Conservation (phyloP, 2,329 filamentous ascomycete species). For the Coniochaeta ligniaria region DNA sequence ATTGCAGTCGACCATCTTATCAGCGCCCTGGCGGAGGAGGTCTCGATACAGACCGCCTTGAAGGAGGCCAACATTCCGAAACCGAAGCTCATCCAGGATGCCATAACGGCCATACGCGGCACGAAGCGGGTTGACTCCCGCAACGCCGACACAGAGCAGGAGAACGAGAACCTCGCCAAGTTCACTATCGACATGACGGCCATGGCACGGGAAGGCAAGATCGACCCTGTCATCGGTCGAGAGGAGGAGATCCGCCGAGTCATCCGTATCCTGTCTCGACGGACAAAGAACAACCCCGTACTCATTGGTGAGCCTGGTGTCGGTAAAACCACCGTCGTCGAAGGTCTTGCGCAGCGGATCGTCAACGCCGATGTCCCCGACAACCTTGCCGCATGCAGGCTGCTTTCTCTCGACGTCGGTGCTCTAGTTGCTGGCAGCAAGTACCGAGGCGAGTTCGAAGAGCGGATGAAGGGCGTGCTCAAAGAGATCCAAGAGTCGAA, state of each 20-base stretch:
- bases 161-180: slow-evolving; percentile 93
- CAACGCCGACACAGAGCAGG: slow-evolving; percentile 85
- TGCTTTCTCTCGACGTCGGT: slow-evolving; percentile 92
- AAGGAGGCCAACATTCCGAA: slow-evolving; percentile 89
- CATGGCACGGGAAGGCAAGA: slow-evolving; percentile 93
- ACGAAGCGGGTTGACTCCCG: slow-evolving; percentile 93
- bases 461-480: slow-evolving; percentile 97
- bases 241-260: slow-evolving; percentile 94
- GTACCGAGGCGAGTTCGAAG: slow-evolving; percentile 96
- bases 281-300: slow-evolving; percentile 98
- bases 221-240: slow-evolving; percentile 93
- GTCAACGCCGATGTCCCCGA: slow-evolving; percentile 95
- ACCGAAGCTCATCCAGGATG: slow-evolving; percentile 79
- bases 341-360: slow-evolving; percentile 90
- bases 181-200: slow-evolving; percentile 99
- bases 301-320: slow-evolving; percentile 97
- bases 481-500: slow-evolving; percentile 95
- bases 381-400: slow-evolving; percentile 86
- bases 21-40: slow-evolving; percentile 73
- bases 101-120: slow-evolving; percentile 86
- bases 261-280: slow-evolving; percentile 81
- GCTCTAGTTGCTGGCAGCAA: slow-evolving; percentile 95
- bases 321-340: slow-evolving; percentile 95
- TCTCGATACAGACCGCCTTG: slow-evolving; percentile 63
- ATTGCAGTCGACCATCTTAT: slow-evolving; percentile 95